These are phyloP conservation scores for Leishmania arabica DNA, from an alignment of 208 protist genomes.

Conservation along the genomic window DNA sequence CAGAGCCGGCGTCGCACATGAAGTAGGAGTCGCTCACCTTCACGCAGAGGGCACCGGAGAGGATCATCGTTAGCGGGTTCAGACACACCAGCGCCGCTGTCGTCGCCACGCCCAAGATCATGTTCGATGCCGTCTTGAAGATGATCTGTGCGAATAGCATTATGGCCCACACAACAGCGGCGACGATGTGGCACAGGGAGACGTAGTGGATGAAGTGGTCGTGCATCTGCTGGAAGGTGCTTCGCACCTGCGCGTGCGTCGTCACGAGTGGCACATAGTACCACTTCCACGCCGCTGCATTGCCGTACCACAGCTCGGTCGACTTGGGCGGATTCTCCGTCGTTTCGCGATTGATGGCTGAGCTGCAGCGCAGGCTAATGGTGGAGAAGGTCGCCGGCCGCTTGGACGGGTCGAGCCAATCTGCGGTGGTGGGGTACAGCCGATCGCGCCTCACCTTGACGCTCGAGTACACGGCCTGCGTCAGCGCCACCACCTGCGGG, in stretches of 20 bases:
- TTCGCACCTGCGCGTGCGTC: constrained; percentile 18
- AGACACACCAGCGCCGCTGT: constrained; percentile 53
- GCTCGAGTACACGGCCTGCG: constrained; percentile 35
- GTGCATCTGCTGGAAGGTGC: constrained; percentile 41
- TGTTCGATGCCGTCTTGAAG: constrained; percentile 44
- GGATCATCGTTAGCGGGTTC: constrained; percentile 74
- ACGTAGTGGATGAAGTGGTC: constrained; percentile 69
- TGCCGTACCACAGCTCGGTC: constrained; percentile 61
- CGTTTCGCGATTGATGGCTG: constrained; percentile 52
- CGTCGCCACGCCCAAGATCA: constrained; percentile 70
- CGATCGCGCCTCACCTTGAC: constrained; percentile 37
- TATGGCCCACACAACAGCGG: constrained; percentile 50
- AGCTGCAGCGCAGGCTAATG: constrained; percentile 65
- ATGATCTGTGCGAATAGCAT: constrained; percentile 69
- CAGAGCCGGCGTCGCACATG: constrained; percentile 67
- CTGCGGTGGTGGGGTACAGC: constrained; percentile 29
- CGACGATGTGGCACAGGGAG: constrained; percentile 54
- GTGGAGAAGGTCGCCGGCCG: constrained; percentile 29
- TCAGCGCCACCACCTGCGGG: constrained; percentile 63
- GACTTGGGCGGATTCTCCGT: constrained; percentile 59
- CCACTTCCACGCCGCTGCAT: constrained; percentile 45
- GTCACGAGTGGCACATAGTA: constrained; percentile 75
- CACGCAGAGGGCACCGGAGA: constrained; percentile 71
- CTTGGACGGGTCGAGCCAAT: constrained; percentile 38
- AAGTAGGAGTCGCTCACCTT: constrained; percentile 54